These are phyloP conservation scores for Populus tremula DNA, from an alignment of 345 rosid species.

Conservation along the genomic window DNA sequence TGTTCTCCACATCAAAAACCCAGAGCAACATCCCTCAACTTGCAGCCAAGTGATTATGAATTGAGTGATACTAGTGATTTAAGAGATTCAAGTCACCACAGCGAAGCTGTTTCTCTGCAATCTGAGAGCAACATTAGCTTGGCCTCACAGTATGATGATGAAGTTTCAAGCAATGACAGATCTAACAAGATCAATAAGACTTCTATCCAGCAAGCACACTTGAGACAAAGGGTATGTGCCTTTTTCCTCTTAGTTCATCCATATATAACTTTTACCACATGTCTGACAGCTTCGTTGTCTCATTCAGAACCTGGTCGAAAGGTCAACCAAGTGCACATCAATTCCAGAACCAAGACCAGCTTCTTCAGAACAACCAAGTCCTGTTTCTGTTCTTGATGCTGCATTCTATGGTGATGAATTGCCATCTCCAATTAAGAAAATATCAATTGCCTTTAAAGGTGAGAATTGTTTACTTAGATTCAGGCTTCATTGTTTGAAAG, in stretches of 20 bases:
- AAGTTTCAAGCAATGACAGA: conserved; percentile 59
- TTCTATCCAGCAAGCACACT: conserved; percentile 33
- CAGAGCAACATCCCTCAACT: conserved; percentile 32
- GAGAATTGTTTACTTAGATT: conserved; percentile 4
- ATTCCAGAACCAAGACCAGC: conserved; percentile 35
- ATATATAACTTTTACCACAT: conserved; percentile 10
- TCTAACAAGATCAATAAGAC: conserved; percentile 32
- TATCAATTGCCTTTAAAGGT: conserved; percentile 64
- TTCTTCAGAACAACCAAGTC: conserved; percentile 83
- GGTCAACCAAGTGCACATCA: conserved; percentile 31
- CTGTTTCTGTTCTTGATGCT: conserved; percentile 88
- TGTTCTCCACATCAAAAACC: conserved; percentile 39
- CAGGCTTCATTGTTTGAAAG: conserved; percentile 4
- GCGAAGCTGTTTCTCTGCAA: conserved; percentile 38
- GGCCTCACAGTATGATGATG: conserved; percentile 54
- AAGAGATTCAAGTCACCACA: conserved; percentile 47
- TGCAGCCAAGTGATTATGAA: conserved; percentile 43
- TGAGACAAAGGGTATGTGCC: conserved; percentile 39
- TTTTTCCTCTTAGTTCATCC: conserved; percentile 22
- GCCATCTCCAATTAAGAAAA: conserved; percentile 82
- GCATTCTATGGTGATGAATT: conserved; percentile 64
- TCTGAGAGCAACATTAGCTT: conserved; percentile 56
- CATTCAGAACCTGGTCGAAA: conserved; percentile 50
- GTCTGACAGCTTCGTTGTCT: conserved; percentile 26
- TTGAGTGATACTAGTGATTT: conserved; percentile 40